These are phyloP conservation scores for Aspergillus tubingensis DNA, from an alignment of 2,329 filamentous ascomycete genomes.

Conservation along the genomic window DNA sequence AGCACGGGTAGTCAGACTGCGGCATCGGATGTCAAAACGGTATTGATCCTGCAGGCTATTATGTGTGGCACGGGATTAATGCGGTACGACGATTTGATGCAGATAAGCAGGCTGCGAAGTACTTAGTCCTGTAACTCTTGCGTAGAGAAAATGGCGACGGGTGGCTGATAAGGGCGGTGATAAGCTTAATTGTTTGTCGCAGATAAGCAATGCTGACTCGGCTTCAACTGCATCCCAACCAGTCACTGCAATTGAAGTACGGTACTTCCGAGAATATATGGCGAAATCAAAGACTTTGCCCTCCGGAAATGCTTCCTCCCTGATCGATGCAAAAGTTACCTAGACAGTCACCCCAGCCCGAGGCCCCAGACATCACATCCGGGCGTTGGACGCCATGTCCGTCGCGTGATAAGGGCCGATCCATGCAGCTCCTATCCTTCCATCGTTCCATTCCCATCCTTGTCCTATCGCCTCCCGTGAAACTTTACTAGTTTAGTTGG, in stretches of 20 bases:
- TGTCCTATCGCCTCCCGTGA: neutral
- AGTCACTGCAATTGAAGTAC: neutral
- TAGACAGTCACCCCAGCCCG: neutral
- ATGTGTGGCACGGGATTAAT: neutral
- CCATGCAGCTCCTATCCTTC: neutral
- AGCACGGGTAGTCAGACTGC: neutral
- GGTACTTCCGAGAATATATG: neutral
- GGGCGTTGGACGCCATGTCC: neutral
- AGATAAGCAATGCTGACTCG: neutral
- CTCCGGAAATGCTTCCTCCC: too few relatives aligned
- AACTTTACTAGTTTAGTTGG: neutral
- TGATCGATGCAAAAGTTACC: too few relatives aligned
- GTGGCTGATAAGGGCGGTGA: slow-evolving; percentile 5
- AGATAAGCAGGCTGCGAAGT: slow-evolving; percentile 2
- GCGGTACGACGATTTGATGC: neutral
- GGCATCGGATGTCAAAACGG: slow-evolving; percentile 1
- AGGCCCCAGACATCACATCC: neutral
- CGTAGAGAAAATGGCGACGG: neutral
- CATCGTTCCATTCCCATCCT: neutral
- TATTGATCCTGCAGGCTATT: neutral
- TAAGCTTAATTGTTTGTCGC: neutral
- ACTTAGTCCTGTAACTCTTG: neutral
- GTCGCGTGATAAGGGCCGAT: neutral
- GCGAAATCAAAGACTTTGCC: too few relatives aligned
- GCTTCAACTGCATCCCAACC: neutral